Evolutionary conservation across 148 eudicot genomes (phyloP), one percentile per base, ranked within the genome.

Genomic region (Rhododendron ovatum): DNA sequence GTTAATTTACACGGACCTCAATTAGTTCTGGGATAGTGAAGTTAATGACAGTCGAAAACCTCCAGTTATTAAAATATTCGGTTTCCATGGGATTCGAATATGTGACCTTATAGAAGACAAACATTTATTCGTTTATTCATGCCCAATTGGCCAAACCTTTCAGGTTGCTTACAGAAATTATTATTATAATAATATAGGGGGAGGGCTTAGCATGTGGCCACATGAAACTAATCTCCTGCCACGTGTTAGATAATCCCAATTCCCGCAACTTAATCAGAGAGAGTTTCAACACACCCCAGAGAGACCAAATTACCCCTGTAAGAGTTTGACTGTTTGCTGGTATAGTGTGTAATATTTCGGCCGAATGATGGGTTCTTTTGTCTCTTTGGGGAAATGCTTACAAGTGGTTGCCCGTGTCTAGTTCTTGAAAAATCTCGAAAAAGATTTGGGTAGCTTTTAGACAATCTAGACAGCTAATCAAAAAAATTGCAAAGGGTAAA

Each of bases 201-300:
- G 88, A 89, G 86, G 45, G 88, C 85, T 84, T 85, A 89, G 91
- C 93, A 93, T 90, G 94, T 91, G 96, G 86, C 45, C 93, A 91
- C 93, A 90, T 94, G 96, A 90, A 89, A 43, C 88, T 90, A 88
- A 88, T 88, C 87, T 87, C 89, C 50, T 83, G 76, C 92, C 98
- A 95, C 89, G 98, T 95, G 96, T 91, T 82, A 69, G 85, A 69
- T 33, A 14, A 71, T 67, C 89, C 88, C 88, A 84, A 82, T 86
- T 91, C 86, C 89, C 93, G 89, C 90, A 91, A 91, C 78, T 86
- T 63, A 88, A 91, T 80, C 89, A 85, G 61, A 77, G 41, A 48
- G 55, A 87, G 45, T 78, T 37, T 43, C 12, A 84, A 79, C 30
- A 65, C 84, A 24, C 53, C 22, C 18, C 11, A 14, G 30, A 30